A percentile compares a stretch with the other conserved stretches of the same genome.
These are phyloP conservation scores for Trichosporon sp. DNA, from an alignment of 1,284 basidiomycete species.

Conservation along the genomic window DNA sequence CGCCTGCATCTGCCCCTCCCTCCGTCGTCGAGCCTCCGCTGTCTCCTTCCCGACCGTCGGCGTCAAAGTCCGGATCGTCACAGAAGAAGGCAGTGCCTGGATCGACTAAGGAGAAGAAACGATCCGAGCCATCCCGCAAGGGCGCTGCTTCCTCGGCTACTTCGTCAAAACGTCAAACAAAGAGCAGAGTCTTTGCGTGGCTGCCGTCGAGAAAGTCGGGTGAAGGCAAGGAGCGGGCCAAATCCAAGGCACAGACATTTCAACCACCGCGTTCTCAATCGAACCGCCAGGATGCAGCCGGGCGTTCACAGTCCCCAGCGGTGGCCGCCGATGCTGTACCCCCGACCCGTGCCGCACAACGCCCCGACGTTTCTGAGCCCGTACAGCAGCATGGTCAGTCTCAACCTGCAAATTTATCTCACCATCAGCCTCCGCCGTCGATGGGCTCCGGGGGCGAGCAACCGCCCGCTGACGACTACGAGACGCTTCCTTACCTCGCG, in stretches of 20 bases:
- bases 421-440: background rate
- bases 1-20: background rate
- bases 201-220: background rate
- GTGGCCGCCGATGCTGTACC: background rate
- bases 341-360: background rate
- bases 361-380: background rate
- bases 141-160: background rate
- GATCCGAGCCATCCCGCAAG: background rate
- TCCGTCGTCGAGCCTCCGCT: background rate
- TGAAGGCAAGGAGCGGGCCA: background rate
- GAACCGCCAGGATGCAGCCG: background rate
- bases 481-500: background rate
- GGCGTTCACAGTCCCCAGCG: background rate
- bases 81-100: background rate
- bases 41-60: background rate
- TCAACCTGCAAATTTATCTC: background rate
- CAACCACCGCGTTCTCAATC: background rate
- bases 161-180: background rate
- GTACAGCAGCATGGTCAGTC: constrained; percentile 2
- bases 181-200: background rate
- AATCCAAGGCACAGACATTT: background rate
- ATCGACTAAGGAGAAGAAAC: background rate
- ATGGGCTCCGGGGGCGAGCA: background rate
- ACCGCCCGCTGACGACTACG: background rate
- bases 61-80: background rate